Evolutionary conservation across 306 rosid species (phyloP), one percentile per base, ranked within the genome.

Genomic region (Cicer bijugum): DNA sequence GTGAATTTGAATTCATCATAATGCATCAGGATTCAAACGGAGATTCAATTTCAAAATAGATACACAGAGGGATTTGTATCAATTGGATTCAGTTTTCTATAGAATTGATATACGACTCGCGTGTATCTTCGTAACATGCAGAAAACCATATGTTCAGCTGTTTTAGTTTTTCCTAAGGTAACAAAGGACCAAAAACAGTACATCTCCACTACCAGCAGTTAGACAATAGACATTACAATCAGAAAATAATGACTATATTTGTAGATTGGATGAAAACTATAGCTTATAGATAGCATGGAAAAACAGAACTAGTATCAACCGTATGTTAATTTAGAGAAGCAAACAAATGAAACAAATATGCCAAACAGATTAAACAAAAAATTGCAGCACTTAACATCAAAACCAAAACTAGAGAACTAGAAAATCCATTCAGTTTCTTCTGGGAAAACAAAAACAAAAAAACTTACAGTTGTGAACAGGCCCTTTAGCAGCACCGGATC

Each of bases 391-490:
- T 60, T 77, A n/a, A 74, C 28, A 56, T 46, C 28, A 74, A 75
- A 75, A 50, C 19, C 61, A 52, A 52, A 48, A 51, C 65, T 66
- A 64, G 11, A 50, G 14, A 6, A 51, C 43, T 14, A 28, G n/a
- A 8, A 4, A 64, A 52, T 39, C 6, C 39, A 53, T 12, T 19
- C 47, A 56, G 33, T 45, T 55, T 76, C 33, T 12, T 23, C 40
- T 2, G 2, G 33, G 0, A 28, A 28, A 59, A 10, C 33, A 50
- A 65, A 70, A 62, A 58, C 17, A 59, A 50, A 65, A 73, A 62
- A 58, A 15, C 91, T 81, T 86, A 89, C 95, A 66, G 46, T 81
- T 19, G 37, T 44, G 14, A 62, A 14, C 16, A 14, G 65, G 48
- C 69, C 74, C 55, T 61, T 77, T 51, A 16, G 81, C 60, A 67